These are phyloP conservation scores for Eragrostis curvula DNA, from an alignment of 176 grass and related monocot species.

Conservation along the genomic window DNA sequence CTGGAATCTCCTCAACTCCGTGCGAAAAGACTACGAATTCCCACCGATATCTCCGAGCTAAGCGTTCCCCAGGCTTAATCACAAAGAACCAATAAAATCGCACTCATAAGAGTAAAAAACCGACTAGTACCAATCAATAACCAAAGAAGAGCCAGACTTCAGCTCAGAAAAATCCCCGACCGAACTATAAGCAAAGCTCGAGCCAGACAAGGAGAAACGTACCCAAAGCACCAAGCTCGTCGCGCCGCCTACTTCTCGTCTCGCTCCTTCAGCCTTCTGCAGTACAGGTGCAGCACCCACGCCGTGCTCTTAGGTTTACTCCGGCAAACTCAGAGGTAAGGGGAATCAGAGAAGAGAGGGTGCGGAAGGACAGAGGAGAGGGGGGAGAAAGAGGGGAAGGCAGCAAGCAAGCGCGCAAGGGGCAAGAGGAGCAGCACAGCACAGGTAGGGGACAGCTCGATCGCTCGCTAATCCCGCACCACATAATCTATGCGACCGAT, in stretches of 20 bases:
- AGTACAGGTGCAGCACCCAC: background rate
- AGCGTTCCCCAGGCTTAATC: background rate
- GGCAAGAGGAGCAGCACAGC: constrained; percentile 20
- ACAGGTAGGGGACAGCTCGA: constrained; percentile 65
- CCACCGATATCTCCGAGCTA: background rate
- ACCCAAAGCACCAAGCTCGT: constrained; percentile 35
- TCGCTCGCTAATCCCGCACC: constrained; percentile 57
- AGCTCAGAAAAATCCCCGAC: constrained; percentile 13
- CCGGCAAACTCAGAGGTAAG: background rate
- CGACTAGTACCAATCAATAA: background rate
- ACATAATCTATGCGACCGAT: constrained; percentile 51
- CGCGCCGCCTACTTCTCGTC: background rate
- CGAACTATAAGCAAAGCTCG: constrained; percentile 4
- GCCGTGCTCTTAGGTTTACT: background rate
- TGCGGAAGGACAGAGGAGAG: background rate
- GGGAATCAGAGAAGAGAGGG: background rate
- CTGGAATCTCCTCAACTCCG: constrained; percentile 5
- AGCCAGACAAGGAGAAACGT: constrained; percentile 22
- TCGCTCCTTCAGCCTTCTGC: background rate
- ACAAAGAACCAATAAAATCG: constrained; percentile 3
- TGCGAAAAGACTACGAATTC: background rate
- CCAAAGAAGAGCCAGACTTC: background rate
- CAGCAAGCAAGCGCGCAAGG: constrained; percentile 37
- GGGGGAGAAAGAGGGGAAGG: background rate
- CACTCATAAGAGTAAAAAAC: background rate